Conservation (phyloP, 2,329 filamentous ascomycete species). For the Fusarium sp. region DNA sequence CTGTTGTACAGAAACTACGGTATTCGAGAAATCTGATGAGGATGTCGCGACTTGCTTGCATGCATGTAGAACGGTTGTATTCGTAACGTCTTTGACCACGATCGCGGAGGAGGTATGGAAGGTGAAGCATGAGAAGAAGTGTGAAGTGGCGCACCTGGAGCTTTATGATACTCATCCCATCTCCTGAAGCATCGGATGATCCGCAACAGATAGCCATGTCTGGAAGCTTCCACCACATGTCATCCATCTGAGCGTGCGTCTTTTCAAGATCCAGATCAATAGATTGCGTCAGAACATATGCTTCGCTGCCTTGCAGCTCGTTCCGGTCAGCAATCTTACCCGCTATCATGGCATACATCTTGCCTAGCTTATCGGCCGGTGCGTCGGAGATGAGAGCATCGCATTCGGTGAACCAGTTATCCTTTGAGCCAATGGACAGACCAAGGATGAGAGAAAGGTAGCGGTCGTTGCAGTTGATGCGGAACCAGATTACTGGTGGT, state of each 20-base stretch:
- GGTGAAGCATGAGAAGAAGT: constrained; percentile 63
- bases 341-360: constrained; percentile 56
- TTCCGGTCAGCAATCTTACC: constrained; percentile 62
- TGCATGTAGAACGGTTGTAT: constrained; percentile 56
- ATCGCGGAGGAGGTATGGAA: constrained; percentile 64
- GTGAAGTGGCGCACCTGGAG: constrained; percentile 63
- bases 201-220: constrained; percentile 40
- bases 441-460: constrained; percentile 64
- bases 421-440: constrained; percentile 57
- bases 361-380: constrained; percentile 58
- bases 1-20: constrained; percentile 45
- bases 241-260: constrained; percentile 49
- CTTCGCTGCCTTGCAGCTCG: constrained; percentile 48
- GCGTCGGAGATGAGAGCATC: constrained; percentile 47
- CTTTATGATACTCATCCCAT: constrained; percentile 51
- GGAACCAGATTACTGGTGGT: constrained; percentile 57
- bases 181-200: constrained; percentile 29
- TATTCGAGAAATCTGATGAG: constrained; percentile 62
- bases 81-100: constrained; percentile 59
- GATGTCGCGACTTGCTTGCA: constrained; percentile 63
- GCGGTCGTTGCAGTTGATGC: constrained; percentile 61
- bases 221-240: constrained; percentile 61
- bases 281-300: constrained; percentile 55
- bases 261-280: constrained; percentile 61
- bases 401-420: constrained; percentile 53